phyloP scores from a whole-genome alignment of 306 rosid species.

The Malus orientalis region DNA sequence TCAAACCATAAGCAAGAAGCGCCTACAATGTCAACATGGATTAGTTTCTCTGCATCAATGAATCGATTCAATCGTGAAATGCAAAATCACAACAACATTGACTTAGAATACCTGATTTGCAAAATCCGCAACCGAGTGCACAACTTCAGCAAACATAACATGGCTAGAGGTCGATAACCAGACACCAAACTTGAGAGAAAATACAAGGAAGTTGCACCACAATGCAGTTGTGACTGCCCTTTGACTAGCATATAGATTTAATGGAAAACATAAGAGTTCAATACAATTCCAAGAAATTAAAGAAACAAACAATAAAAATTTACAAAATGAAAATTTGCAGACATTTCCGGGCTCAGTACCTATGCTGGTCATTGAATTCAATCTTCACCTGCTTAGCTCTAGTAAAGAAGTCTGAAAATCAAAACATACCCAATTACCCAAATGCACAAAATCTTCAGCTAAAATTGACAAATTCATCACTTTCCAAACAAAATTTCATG shows the following conservation, averaged over 20 bases:
- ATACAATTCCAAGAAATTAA: not conserved
- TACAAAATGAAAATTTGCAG: not conserved
- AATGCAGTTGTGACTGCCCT: constrained; percentile 89
- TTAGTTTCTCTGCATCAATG: constrained; percentile 30
- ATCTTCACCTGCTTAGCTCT: constrained; percentile 64
- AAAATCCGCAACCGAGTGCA: constrained; percentile 86
- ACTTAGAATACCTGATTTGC: constrained; percentile 69
- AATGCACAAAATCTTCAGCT: not conserved
- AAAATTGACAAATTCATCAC: not conserved
- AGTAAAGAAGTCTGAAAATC: constrained; percentile 51
- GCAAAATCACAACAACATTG: not conserved
- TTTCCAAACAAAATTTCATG: not conserved
- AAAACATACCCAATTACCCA: not conserved
- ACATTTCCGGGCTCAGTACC: constrained; percentile 20
- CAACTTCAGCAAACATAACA: constrained; percentile 89
- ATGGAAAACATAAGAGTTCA: not conserved
- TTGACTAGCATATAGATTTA: constrained; percentile 47
- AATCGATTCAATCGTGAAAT: not conserved
- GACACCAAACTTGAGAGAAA: constrained; percentile 93
- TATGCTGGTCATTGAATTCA: constrained; percentile 67
- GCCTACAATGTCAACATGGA: constrained; percentile 52
- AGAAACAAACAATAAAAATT: not conserved
- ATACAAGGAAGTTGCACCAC: constrained; percentile 98
- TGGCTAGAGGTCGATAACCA: constrained; percentile 82
- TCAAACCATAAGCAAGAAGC: constrained; percentile 90